Conservation (phyloP, 371 early-diverging fungal species). For the Umbelopsis sp. region DNA sequence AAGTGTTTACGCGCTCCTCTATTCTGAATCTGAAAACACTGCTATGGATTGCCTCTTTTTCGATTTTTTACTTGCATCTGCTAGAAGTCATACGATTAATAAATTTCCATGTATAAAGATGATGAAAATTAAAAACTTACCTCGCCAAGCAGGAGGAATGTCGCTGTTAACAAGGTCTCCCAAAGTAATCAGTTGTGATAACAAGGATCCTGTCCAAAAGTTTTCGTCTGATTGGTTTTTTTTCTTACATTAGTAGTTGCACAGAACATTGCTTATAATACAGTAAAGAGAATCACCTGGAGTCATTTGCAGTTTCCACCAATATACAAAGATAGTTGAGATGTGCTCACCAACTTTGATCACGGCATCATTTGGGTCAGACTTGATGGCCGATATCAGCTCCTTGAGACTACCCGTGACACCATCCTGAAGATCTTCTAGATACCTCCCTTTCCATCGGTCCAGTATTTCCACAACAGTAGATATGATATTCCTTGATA, state of each 20-base stretch:
- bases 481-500: not conserved
- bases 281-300: not conserved
- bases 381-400: not conserved
- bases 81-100: not conserved
- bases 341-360: not conserved
- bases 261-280: not conserved
- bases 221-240: not conserved
- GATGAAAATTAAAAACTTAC: not conserved
- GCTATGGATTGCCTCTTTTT: constrained; percentile 1
- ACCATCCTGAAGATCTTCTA: not conserved
- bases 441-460: not conserved
- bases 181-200: not conserved
- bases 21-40: constrained; percentile 12
- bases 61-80: not conserved
- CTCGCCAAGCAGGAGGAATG: not conserved
- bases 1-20: not conserved
- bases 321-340: not conserved
- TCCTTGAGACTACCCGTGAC: not conserved
- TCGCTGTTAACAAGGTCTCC: not conserved
- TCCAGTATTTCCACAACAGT: not conserved
- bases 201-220: not conserved
- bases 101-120: not conserved
- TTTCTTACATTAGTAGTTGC: not conserved
- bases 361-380: not conserved
- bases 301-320: not conserved